Evolutionary conservation across 129 eudicot species (phyloP).

Genomic region (Calendula officinalis): DNA sequence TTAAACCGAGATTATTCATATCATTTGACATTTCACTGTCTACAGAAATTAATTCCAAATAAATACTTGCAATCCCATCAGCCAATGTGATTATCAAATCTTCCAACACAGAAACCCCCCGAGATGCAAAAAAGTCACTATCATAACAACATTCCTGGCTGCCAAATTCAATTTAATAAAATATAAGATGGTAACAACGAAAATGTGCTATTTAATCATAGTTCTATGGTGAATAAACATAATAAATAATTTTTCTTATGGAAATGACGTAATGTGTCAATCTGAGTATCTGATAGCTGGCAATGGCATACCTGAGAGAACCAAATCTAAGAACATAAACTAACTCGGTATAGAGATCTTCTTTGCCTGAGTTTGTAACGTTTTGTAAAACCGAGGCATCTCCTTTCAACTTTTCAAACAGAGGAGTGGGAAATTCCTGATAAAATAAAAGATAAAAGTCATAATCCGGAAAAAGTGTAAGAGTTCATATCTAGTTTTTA

Average conservation of each 20-base stretch:
- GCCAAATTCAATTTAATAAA: background rate
- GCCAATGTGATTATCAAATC: constrained; percentile 86
- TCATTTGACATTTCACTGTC: constrained; percentile 84
- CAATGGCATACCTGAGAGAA: constrained; percentile 62
- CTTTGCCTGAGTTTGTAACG: constrained; percentile 73
- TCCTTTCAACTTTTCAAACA: constrained; percentile 64
- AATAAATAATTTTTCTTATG: too few species aligned
- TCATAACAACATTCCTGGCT: constrained; percentile 62
- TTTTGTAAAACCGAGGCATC: constrained; percentile 53
- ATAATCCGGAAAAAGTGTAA: constrained; percentile 12
- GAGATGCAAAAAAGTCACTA: constrained; percentile 48
- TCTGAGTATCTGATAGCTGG: background rate
- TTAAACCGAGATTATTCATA: constrained; percentile 46
- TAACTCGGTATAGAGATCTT: constrained; percentile 75
- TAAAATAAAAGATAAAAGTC: constrained; percentile 6
- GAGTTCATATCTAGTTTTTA: constrained; percentile 2
- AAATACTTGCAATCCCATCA: constrained; percentile 87
- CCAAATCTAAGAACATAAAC: constrained; percentile 66
- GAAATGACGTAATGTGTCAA: background rate
- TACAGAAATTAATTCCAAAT: constrained; percentile 91
- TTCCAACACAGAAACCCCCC: constrained; percentile 72
- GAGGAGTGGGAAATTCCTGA: constrained; percentile 58
- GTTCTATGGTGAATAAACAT: too few species aligned
- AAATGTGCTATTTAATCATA: too few species aligned
- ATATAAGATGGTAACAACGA: too few species aligned